A percentile compares a stretch with the other conserved stretches of the same genome.
These are phyloP conservation scores for Penicillium longicatenatum DNA, from an alignment of 495 filamentous ascomycete genomes.

Conservation along the genomic window DNA sequence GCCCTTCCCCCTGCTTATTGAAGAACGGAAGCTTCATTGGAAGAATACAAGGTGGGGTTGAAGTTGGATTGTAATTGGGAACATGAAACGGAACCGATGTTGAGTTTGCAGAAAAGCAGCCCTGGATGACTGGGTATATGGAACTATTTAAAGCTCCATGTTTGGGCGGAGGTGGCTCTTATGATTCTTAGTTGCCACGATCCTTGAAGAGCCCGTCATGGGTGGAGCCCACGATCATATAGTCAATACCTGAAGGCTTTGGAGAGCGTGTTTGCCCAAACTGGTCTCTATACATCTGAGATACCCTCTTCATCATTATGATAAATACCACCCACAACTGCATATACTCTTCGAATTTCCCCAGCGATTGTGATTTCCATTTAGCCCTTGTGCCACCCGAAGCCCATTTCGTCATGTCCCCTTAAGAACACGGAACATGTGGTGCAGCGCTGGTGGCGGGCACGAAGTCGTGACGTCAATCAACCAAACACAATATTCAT, in stretches of 20 bases:
- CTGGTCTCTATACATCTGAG: not conserved
- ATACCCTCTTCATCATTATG: no score
- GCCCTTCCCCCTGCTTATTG: not conserved
- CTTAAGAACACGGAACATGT: not conserved
- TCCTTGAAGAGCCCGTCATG: conserved; percentile 13
- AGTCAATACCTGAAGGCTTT: not conserved
- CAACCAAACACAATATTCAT: not conserved
- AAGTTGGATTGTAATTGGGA: not conserved
- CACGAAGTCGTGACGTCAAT: conserved; percentile 25
- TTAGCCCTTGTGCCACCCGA: conserved; percentile 2
- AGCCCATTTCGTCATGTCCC: conserved; percentile 1
- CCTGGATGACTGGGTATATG: no score
- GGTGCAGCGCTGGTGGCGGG: conserved; percentile 1
- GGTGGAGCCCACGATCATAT: conserved; percentile 2
- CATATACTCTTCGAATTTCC: not conserved
- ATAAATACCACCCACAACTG: no score
- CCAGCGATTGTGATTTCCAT: not conserved
- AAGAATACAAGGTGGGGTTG: not conserved
- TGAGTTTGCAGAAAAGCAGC: not conserved
- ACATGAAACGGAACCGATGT: not conserved
- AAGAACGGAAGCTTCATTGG: conserved; percentile 20
- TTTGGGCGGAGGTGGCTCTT: conserved; percentile 6
- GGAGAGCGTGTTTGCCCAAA: not conserved
- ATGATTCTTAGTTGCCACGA: conserved; percentile 18
- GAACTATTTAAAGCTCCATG: not conserved